phyloP scores from a whole-genome alignment of 78 protist genomes.

The Neovahlkampfia damariscottae region DNA sequence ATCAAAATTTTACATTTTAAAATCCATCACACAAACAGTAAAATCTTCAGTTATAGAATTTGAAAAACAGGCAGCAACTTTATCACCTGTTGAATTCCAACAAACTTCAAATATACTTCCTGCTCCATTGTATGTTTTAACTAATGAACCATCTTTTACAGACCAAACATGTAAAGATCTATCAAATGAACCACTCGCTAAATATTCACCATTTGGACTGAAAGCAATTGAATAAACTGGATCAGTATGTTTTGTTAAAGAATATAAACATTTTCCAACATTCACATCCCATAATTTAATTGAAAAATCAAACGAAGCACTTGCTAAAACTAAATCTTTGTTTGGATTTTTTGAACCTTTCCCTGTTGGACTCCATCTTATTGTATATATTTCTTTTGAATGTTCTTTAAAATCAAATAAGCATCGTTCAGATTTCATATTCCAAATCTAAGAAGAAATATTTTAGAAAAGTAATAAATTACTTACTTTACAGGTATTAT shows the following conservation, averaged over 20 bases:
- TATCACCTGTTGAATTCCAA: conserved; percentile 10
- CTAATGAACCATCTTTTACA: conserved; percentile 12
- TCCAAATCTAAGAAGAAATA: too few relatives aligned
- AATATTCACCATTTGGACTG: conserved; percentile 46
- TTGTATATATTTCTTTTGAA: conserved; percentile 18
- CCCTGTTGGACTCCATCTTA: conserved; percentile 14
- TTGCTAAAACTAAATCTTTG: not conserved
- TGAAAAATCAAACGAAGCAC: conserved; percentile 2
- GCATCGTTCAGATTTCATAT: not conserved
- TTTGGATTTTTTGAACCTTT: not conserved
- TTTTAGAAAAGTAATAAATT: too few relatives aligned
- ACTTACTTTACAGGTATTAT: conserved; percentile 70
- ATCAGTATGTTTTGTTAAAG: conserved; percentile 66
- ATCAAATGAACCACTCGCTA: conserved; percentile 75
- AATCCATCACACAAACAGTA: conserved; percentile 19
- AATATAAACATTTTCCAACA: not conserved
- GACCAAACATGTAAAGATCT: conserved; percentile 63
- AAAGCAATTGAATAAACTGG: conserved; percentile 73
- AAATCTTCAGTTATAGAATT: not conserved
- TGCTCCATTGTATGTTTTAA: conserved; percentile 3
- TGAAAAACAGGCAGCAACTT: conserved; percentile 13
- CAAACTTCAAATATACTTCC: conserved; percentile 19
- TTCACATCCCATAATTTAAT: conserved; percentile 13
- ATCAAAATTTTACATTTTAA: not conserved
- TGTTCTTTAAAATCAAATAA: conserved; percentile 4